phyloP scores from a whole-genome alignment of 31 red algal genomes.

The Pterothamnion heteromorphum region DNA sequence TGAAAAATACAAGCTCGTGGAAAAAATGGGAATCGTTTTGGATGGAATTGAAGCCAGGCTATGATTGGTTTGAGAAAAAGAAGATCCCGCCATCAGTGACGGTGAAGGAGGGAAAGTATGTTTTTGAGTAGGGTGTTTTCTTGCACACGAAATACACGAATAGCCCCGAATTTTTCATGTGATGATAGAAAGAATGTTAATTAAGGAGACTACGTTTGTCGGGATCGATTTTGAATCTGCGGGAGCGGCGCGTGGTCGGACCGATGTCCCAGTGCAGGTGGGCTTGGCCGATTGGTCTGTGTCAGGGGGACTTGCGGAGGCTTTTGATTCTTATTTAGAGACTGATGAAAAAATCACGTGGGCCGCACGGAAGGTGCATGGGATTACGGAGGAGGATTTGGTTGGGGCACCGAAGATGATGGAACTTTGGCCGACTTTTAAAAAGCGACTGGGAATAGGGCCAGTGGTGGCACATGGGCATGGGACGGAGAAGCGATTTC shows the following conservation, averaged over 20 bases:
- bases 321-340: neutral
- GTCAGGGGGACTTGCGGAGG: neutral
- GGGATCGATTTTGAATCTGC: neutral
- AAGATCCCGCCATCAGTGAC: neutral
- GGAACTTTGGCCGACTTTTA: neutral
- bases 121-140: no score
- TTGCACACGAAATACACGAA: no score
- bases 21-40: neutral
- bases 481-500: neutral
- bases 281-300: neutral
- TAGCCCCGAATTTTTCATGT: no score
- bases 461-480: neutral
- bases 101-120: neutral
- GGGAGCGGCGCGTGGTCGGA: neutral
- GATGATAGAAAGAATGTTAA: no score
- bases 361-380: neutral
- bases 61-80: neutral
- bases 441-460: neutral
- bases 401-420: neutral
- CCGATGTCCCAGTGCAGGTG: neutral
- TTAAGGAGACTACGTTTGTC: neutral
- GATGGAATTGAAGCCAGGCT: neutral
- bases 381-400: neutral
- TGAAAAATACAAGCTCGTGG: neutral
- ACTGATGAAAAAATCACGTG: neutral